Percentiles rank a stretch among this genome's conserved stretches.
phyloP scores from a whole-genome alignment of 306 rosid genomes.

The Trifolium fragiferum region DNA sequence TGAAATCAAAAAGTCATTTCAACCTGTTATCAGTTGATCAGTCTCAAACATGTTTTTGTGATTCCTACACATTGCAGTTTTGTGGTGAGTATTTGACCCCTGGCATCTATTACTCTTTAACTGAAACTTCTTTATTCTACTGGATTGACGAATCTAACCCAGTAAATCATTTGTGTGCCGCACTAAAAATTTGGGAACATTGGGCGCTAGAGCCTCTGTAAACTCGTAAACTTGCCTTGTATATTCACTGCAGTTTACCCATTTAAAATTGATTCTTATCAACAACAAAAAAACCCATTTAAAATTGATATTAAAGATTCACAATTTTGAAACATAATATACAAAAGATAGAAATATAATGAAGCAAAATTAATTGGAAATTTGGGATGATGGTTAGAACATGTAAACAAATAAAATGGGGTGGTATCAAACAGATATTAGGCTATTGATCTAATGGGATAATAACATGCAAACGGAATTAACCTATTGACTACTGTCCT shows the following conservation, averaged over 20 bases:
- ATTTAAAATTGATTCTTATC: neutral
- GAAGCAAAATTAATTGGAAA: neutral
- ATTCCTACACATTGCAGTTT: slow-evolving; percentile 38
- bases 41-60: slow-evolving; percentile 31
- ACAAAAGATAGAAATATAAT: neutral
- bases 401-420: neutral
- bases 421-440: neutral
- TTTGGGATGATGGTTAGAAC: neutral
- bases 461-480: neutral
- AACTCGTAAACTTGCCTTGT: neutral
- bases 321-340: neutral
- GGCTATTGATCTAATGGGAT: neutral
- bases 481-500: neutral
- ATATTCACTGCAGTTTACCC: neutral
- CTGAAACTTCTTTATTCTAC: neutral
- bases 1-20: slow-evolving; percentile 67
- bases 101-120: neutral
- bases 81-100: slow-evolving; percentile 45
- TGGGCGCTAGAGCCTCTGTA: neutral
- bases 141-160: neutral
- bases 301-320: neutral
- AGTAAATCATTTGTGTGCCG: too few species aligned
- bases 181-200: too few species aligned
- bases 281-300: too few species aligned
- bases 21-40: slow-evolving; percentile 61